Evolutionary conservation across 2,329 filamentous ascomycete genomes (phyloP).

Genomic region (Pyricularia grisea): DNA sequence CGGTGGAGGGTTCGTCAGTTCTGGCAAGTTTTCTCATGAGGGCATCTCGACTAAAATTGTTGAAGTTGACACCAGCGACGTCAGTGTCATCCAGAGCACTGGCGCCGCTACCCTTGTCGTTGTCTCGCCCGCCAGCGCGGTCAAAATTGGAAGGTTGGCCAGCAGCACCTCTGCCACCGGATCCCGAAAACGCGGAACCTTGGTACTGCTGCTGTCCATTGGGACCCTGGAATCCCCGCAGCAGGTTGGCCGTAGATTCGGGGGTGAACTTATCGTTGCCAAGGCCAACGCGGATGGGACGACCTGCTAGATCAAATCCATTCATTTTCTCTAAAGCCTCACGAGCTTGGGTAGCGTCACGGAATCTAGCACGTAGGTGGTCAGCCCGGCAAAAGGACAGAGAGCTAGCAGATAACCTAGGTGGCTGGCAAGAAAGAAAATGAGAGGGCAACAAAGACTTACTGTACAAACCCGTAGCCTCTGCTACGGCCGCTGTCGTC

Average conservation of each 20-base stretch:
- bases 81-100: slow-evolving; percentile 96
- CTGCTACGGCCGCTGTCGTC: slow-evolving; percentile 85
- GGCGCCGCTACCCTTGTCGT: slow-evolving; percentile 81
- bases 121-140: slow-evolving; percentile 78
- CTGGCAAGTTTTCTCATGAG: slow-evolving; percentile 98
- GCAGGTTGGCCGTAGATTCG: slow-evolving; percentile 85
- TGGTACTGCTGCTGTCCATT: slow-evolving; percentile 58
- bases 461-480: slow-evolving; percentile 99
- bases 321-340: slow-evolving; percentile 99
- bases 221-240: slow-evolving; percentile 84
- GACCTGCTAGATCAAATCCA: slow-evolving; percentile 93
- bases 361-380: slow-evolving; percentile 53
- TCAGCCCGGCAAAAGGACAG: background rate
- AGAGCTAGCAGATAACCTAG: background rate
- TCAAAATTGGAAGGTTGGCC: slow-evolving; percentile 77
- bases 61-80: slow-evolving; percentile 97
- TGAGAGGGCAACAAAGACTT: slow-evolving; percentile 30
- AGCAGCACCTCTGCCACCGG: slow-evolving; percentile 55
- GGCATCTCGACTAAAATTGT: slow-evolving; percentile 96
- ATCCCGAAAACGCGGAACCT: slow-evolving; percentile 84
- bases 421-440: slow-evolving; percentile 21
- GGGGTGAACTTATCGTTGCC: slow-evolving; percentile 99
- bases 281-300: slow-evolving; percentile 95
- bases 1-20: slow-evolving; percentile 70
- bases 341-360: slow-evolving; percentile 81